phyloP scores from a whole-genome alignment of 768 basidiomycete genomes.

The Mrakia blollopis region DNA sequence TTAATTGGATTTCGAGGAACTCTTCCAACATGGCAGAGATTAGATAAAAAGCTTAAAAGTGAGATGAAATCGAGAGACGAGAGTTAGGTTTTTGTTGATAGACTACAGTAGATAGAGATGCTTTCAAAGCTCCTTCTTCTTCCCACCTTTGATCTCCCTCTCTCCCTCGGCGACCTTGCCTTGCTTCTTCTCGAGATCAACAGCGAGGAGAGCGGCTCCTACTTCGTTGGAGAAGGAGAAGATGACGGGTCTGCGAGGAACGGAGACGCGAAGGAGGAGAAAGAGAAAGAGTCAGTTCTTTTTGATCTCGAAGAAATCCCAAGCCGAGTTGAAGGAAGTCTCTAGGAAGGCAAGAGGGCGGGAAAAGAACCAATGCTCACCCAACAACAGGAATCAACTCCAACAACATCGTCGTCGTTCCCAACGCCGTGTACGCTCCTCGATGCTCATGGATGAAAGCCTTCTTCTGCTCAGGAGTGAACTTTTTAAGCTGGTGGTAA shows the following conservation, averaged over 20 bases:
- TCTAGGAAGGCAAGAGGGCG: neutral
- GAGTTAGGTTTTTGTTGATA: no score
- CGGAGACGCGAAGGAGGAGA: neutral
- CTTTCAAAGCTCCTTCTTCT: conserved; percentile 8
- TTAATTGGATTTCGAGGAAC: no score
- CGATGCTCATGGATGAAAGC: conserved; percentile 23
- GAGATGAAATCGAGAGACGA: no score
- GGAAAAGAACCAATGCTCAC: neutral
- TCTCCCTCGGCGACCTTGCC: conserved; percentile 31
- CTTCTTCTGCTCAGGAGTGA: conserved; percentile 4
- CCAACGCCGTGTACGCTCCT: conserved; percentile 26
- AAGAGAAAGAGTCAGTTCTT: neutral
- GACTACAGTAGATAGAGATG: no score
- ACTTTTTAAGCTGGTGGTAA: conserved; percentile 27
- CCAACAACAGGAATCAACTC: conserved; percentile 26
- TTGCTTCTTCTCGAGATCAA: conserved; percentile 25
- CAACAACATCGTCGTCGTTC: conserved; percentile 20
- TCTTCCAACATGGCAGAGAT: no score
- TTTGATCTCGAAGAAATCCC: no score
- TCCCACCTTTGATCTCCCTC: conserved; percentile 18
- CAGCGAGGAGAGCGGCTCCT: conserved; percentile 28
- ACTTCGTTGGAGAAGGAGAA: conserved; percentile 20
- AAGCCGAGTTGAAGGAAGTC: no score
- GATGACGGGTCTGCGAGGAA: neutral
- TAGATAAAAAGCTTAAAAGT: no score